Evolutionary conservation across 2,329 filamentous ascomycete species (phyloP), one percentile per base, ranked within the genome.

Genomic region (Neonectria punicea): DNA sequence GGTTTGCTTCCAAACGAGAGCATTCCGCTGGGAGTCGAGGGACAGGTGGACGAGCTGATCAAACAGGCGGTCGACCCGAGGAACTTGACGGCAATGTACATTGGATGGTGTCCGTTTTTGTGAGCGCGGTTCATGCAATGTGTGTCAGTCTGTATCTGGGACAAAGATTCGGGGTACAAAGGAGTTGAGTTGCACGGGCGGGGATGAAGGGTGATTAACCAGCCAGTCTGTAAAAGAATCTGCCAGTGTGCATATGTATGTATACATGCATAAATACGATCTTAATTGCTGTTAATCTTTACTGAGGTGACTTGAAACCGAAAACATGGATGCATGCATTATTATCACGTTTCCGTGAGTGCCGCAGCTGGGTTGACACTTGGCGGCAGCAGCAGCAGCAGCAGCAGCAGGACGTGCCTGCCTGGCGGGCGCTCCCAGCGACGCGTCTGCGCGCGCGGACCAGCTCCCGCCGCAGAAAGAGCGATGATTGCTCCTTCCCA

Each of bases 1-100:
- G 96, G 96, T 0, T 83, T 97, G 74, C 82, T 98, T 72, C 89
- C 90, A 4, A 91, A 93, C 2, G 95, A 99, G 83, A 95, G 90
- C 68, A 96, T 99, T 60, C 95, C 96, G 47, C 82, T 99, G 67
- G 94, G 94, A 30, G 94, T 98, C 2, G 96, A 98, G 80, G 96
- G 97, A 0, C 96, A 99, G 82, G 96, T 98, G n/a, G 93, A 98
- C 78, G 93, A 97, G 79, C 80, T 99, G 79, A 96, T 99, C 72
- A 89, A 91, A 76, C 90, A 95, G 81, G 96, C 97, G 36, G 92
- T 91, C 22, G 90, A 94, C 78, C 88, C 91, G 61, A 87, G 82
- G 75, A 97, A 96, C 78, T 79, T 99, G 80, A 89, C 93, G 18
- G 89, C 90, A 43, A 99, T 99, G 97, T 99, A 98, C 80, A 97